Conservation (phyloP, 352 stramenopile species). For the Phytophthora sojae region DNA sequence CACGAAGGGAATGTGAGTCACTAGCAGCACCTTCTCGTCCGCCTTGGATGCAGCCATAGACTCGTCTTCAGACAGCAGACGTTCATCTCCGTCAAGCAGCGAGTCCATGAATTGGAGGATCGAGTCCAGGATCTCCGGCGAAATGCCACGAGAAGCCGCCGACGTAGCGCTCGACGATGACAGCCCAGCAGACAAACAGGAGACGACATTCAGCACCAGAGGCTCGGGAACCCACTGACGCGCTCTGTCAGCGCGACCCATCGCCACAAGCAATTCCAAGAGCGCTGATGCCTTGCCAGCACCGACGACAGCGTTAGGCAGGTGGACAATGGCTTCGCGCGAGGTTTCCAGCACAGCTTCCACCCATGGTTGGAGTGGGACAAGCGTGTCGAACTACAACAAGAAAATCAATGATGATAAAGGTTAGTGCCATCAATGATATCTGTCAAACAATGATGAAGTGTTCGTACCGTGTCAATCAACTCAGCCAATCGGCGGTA, state of each 20-base stretch:
- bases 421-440: constrained; percentile 10
- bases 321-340: constrained; percentile 66
- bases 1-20: constrained; percentile 83
- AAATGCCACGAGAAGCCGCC: constrained; percentile 54
- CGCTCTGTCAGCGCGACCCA: constrained; percentile 55
- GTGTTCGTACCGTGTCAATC: constrained; percentile 58
- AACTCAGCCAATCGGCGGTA: constrained; percentile 81
- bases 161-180: constrained; percentile 29
- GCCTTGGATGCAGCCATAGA: constrained; percentile 12
- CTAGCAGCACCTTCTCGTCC: constrained; percentile 37
- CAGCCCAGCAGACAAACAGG: constrained; percentile 71
- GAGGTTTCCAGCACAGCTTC: constrained; percentile 51
- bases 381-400: constrained; percentile 70
- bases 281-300: constrained; percentile 80
- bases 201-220: constrained; percentile 63
- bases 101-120: constrained; percentile 83
- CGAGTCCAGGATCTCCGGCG: constrained; percentile 70
- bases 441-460: neutral
- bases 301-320: constrained; percentile 77
- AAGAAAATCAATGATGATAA: constrained; percentile 3
- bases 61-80: constrained; percentile 32
- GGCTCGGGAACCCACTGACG: constrained; percentile 48
- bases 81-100: constrained; percentile 80
- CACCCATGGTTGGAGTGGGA: constrained; percentile 74
- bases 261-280: constrained; percentile 74